Conservation (phyloP, 192 early-diverging fungal species). For the Linnemannia hyalina region DNA sequence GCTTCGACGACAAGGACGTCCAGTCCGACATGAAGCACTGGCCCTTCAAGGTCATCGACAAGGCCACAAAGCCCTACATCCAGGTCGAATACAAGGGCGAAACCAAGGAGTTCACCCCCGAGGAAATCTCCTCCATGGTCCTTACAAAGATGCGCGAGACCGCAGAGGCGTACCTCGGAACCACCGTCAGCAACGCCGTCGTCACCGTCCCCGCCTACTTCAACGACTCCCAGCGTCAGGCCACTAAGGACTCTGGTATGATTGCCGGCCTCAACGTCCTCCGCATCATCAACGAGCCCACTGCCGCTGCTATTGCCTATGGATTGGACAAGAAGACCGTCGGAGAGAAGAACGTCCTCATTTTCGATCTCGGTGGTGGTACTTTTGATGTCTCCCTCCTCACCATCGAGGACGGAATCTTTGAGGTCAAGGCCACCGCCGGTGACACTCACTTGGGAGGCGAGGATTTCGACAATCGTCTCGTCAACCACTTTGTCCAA, state of each 20-base stretch:
- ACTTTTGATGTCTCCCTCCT: constrained; percentile 98
- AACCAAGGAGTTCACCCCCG: constrained; percentile 95
- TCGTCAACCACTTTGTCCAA: constrained; percentile 93
- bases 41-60: constrained; percentile 92
- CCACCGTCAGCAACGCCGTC: constrained; percentile 85
- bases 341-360: constrained; percentile 91
- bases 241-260: constrained; percentile 97
- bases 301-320: constrained; percentile 96
- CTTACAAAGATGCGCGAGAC: constrained; percentile 98
- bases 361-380: constrained; percentile 98
- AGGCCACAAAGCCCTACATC: constrained; percentile 92
- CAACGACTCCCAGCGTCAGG: constrained; percentile 98
- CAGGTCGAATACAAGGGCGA: constrained; percentile 97
- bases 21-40: constrained; percentile 99
- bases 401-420: constrained; percentile 96
- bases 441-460: constrained; percentile 99
- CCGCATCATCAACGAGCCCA: constrained; percentile 98
- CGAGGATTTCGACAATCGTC: constrained; percentile 99
- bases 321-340: constrained; percentile 79
- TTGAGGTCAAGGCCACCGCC: constrained; percentile 97
- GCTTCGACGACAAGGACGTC: constrained; percentile 91
- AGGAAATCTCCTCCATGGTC: constrained; percentile 98
- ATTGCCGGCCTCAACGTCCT: constrained; percentile 94
- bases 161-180: constrained; percentile 90
- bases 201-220: constrained; percentile 97